Percentiles rank a stretch among this genome's conserved stretches.
Conservation (phyloP, 2,329 filamentous ascomycete genomes). For the Mycosphaerelloides madeirae region DNA sequence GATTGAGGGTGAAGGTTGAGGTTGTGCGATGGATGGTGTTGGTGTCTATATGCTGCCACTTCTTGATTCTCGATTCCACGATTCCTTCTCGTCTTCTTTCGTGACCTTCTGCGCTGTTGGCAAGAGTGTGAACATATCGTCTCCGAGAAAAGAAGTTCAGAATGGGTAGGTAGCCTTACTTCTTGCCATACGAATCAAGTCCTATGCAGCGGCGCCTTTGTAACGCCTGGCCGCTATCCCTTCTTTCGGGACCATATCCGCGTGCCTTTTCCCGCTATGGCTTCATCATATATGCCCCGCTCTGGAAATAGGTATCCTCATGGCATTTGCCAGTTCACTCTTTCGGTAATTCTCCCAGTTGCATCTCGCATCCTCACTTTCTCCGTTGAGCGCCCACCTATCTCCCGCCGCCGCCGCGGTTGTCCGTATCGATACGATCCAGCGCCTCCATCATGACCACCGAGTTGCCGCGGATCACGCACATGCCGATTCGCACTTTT, state of each 20-base stretch:
- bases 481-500: slow-evolving; percentile 72
- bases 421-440: slow-evolving; percentile 32
- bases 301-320: background rate
- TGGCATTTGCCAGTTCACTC: too few relatives aligned
- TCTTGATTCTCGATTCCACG: too few relatives aligned
- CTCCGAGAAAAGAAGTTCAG: background rate
- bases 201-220: background rate
- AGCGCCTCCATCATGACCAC: slow-evolving; percentile 86
- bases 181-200: background rate
- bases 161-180: slow-evolving; percentile 5
- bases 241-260: background rate
- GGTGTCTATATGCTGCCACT: too few relatives aligned
- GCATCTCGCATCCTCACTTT: slow-evolving; percentile 13
- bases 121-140: background rate
- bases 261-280: background rate
- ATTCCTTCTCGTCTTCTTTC: too few relatives aligned
- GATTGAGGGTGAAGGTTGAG: background rate
- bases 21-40: too few relatives aligned
- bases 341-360: too few relatives aligned
- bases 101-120: background rate
- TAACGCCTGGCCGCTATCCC: background rate
- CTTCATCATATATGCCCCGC: background rate
- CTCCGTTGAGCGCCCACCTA: slow-evolving; percentile 19
- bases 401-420: slow-evolving; percentile 2
- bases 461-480: slow-evolving; percentile 90